Evolutionary conservation across 1,284 basidiomycete species (phyloP), one percentile per base, ranked within the genome.

Genomic region (Coriolopsis trogii): DNA sequence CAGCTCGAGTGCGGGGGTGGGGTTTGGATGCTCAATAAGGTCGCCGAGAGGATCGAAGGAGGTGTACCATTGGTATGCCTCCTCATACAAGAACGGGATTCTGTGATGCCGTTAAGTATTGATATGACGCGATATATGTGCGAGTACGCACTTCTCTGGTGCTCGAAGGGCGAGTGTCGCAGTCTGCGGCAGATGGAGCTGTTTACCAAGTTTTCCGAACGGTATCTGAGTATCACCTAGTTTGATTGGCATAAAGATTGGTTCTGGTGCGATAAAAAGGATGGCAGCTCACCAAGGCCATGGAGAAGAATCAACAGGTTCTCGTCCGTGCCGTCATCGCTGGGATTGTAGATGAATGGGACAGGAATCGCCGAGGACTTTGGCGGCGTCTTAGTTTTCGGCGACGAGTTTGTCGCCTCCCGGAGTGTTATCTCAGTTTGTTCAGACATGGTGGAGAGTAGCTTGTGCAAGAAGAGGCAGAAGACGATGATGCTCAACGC

Each of bases 301-400:
- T 97, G 94, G 16, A 96, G 76, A 45, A 97, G 77, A 53, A 97
- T 79, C 26, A 97, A 70, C 23, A 96, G 69, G 67, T 96, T 97
- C 65, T 92, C 87, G 62, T 96, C 93, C 13, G 84, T 88, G 23
- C 90, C 91, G 66, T 92, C 89, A 53, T 85, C 81, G 55, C 88
- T 89, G 10, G 86, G 73, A 15, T 68, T 58, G 65, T 92, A 94
- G 8, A 71, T 73, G 66, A 87, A 89, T 23, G 80, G 78, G 12
- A 82, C 74, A 4, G 78, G 71, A 29, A 89, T 75, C 13, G 67
- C 66, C 10, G 71, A 67, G 3, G 67, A 54, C 41, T 72, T 73
- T 0, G 88, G 89, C 3, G 70, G 49, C 3, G 73, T 73, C 68
- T 89, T 89, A 25, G 73, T 72, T 47, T 70, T 69, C n/a, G 74